These are phyloP conservation scores for Aspergillus novofumigatus DNA, from an alignment of 2,329 filamentous ascomycete species.

Conservation along the genomic window DNA sequence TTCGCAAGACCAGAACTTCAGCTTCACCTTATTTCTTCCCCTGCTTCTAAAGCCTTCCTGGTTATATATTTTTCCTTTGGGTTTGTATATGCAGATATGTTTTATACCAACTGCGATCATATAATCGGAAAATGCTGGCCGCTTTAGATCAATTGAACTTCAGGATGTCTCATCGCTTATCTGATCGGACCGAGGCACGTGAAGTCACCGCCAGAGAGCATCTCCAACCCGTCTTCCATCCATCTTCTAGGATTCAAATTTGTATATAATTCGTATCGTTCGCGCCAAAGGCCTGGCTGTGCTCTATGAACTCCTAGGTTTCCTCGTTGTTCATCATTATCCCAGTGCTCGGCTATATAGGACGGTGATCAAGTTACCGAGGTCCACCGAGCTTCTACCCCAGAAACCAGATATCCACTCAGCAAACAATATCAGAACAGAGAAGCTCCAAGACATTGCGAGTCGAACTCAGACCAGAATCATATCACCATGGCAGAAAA, in stretches of 20 bases:
- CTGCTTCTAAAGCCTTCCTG: not conserved
- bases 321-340: not conserved
- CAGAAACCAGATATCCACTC: too few species aligned
- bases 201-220: conserved; percentile 4
- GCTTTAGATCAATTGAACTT: not conserved
- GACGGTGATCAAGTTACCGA: not conserved
- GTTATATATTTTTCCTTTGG: not conserved
- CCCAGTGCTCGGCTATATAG: not conserved
- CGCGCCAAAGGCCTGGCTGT: not conserved
- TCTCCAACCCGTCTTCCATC: not conserved
- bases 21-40: not conserved
- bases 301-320: not conserved
- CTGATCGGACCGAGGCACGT: conserved; percentile 15
- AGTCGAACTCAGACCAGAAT: not conserved
- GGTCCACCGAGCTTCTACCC: not conserved
- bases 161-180: not conserved
- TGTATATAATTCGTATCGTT: not conserved
- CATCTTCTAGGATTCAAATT: not conserved
- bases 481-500: conserved; percentile 16
- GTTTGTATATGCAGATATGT: not conserved
- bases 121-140: not conserved
- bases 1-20: not conserved
- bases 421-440: too few species aligned
- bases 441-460: not conserved
- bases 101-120: not conserved